These are phyloP conservation scores for Colletotrichum tamarilloi DNA, from an alignment of 2,329 filamentous ascomycete species.

Conservation along the genomic window DNA sequence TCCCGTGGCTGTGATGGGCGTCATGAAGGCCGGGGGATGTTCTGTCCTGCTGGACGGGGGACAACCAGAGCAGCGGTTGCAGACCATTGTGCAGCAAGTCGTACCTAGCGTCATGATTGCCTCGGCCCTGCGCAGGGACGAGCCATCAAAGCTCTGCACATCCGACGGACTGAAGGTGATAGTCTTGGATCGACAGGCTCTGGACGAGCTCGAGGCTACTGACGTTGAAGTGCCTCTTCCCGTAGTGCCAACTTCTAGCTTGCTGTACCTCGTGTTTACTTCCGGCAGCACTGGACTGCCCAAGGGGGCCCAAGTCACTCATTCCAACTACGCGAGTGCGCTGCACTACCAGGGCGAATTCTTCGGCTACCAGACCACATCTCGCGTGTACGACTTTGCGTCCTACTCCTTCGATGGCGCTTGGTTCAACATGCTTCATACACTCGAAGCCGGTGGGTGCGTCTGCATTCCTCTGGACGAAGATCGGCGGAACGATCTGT, in stretches of 20 bases:
- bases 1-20: slow-evolving; percentile 43
- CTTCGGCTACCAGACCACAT: neutral
- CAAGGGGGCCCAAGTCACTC: slow-evolving; percentile 61
- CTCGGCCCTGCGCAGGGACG: neutral
- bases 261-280: slow-evolving; percentile 62
- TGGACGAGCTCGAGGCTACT: slow-evolving; percentile 3
- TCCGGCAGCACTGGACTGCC: slow-evolving; percentile 66
- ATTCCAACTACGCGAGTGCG: slow-evolving; percentile 42
- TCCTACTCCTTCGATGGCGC: slow-evolving; percentile 36
- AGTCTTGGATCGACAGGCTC: slow-evolving; percentile 7
- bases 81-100: neutral
- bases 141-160: neutral
- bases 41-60: slow-evolving; percentile 46
- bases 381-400: slow-evolving; percentile 26
- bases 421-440: slow-evolving; percentile 11
- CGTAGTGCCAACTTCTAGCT: neutral
- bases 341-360: neutral
- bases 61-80: neutral
- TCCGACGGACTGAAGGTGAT: neutral
- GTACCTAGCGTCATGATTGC: slow-evolving; percentile 32
- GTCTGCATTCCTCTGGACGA: slow-evolving; percentile 38
- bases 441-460: neutral
- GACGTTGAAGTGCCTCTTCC: neutral
- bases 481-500: slow-evolving; percentile 1
- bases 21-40: slow-evolving; percentile 46